Evolutionary conservation across 208 protist species (phyloP).

Genomic region (Trypanosoma rangeli): DNA sequence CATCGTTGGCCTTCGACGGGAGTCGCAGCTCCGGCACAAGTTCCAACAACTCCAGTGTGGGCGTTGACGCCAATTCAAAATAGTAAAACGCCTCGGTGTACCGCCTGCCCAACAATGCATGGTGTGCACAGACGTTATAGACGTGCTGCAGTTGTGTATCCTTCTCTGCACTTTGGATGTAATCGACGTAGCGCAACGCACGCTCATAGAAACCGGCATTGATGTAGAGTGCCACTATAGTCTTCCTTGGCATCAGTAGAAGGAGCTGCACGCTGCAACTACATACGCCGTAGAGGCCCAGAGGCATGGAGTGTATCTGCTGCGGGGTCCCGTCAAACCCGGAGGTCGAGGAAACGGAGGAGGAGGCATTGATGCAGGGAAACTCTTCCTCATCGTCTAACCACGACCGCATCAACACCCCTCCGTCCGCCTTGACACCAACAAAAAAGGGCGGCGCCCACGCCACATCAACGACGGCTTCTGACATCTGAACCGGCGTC

Average conservation of each 20-base stretch:
- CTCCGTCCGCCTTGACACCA: conserved; percentile 14
- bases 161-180: background rate
- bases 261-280: conserved; percentile 8
- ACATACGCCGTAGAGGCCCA: conserved; percentile 5
- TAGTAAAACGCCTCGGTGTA: conserved; percentile 33
- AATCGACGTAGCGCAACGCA: conserved; percentile 11
- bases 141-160: conserved; percentile 12
- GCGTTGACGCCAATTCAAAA: conserved; percentile 27
- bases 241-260: conserved; percentile 14
- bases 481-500: conserved; percentile 4
- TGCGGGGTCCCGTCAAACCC: conserved; percentile 8
- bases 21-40: conserved; percentile 31
- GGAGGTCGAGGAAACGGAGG: background rate
- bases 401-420: conserved; percentile 12
- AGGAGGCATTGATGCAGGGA: background rate
- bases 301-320: background rate
- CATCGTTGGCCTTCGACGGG: background rate
- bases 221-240: conserved; percentile 9
- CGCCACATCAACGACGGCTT: conserved; percentile 23
- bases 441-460: conserved; percentile 27
- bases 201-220: conserved; percentile 11
- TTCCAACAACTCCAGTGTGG: conserved; percentile 15
- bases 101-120: conserved; percentile 20
- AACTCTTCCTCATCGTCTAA: conserved; percentile 16
- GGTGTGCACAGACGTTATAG: conserved; percentile 24